A percentile compares a stretch with the other conserved stretches of the same genome.
Evolutionary conservation across 192 early-diverging fungal species (phyloP).

Genomic region (Obelidium mucronatum): DNA sequence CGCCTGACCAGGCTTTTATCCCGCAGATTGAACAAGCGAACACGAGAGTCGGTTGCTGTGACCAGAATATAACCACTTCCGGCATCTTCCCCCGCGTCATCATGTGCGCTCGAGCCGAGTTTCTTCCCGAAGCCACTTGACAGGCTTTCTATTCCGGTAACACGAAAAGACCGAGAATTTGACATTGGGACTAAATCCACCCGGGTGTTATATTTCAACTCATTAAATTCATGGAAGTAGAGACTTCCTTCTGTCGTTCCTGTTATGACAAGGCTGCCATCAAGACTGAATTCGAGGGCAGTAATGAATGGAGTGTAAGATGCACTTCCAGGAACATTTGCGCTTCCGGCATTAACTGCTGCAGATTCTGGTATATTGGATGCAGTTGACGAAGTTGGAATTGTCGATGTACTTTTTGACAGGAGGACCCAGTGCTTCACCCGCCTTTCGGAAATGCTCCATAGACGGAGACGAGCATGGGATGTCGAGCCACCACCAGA

Average conservation of each 20-base stretch:
- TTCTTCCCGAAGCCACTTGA: constrained; percentile 29
- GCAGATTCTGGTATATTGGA: neutral
- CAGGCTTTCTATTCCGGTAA: constrained; percentile 81
- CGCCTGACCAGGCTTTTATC: constrained; percentile 81
- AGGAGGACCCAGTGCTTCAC: constrained; percentile 82
- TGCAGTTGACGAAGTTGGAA: neutral
- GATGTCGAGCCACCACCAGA: constrained; percentile 60
- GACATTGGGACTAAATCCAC: constrained; percentile 69
- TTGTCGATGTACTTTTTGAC: constrained; percentile 22
- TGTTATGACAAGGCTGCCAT: constrained; percentile 74
- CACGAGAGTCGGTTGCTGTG: constrained; percentile 82
- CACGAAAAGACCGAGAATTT: constrained; percentile 73
- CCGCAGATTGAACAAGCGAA: constrained; percentile 79
- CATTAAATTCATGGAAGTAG: constrained; percentile 85
- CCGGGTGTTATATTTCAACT: constrained; percentile 82
- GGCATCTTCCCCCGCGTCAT: neutral
- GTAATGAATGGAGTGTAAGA: constrained; percentile 65
- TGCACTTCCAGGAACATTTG: neutral
- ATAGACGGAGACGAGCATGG: constrained; percentile 80
- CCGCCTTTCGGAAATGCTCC: constrained; percentile 82
- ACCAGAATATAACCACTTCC: constrained; percentile 61
- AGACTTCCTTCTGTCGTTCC: constrained; percentile 80
- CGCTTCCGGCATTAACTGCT: neutral
- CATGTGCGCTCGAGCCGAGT: neutral
- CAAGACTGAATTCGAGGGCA: constrained; percentile 76